These are phyloP conservation scores for Pseudomicrostroma phylloplanum DNA, from an alignment of 1,284 basidiomycete species.

Conservation along the genomic window DNA sequence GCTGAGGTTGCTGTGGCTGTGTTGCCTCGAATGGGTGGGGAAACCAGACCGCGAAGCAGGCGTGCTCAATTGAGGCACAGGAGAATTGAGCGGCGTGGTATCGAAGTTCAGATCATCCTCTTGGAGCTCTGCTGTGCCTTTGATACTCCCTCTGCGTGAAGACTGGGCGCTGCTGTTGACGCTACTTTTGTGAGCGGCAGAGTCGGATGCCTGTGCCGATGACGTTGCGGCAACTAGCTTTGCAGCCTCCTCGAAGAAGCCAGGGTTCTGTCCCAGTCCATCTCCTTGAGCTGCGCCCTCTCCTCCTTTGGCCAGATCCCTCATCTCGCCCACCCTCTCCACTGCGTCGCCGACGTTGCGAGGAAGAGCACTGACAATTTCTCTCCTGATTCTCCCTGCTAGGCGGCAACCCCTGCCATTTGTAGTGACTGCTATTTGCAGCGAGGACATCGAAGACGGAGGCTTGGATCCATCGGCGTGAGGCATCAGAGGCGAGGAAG, in stretches of 20 bases:
- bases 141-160: background rate
- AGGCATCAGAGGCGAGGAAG: constrained; percentile 13
- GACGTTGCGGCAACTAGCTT: background rate
- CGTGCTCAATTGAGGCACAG: constrained; percentile 61
- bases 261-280: background rate
- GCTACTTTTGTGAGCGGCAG: background rate
- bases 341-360: constrained; percentile 72
- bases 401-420: constrained; percentile 87
- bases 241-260: no score
- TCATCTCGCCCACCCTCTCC: constrained; percentile 66
- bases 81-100: constrained; percentile 62
- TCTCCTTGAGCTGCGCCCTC: background rate
- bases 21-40: background rate
- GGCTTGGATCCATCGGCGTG: background rate
- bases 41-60: background rate
- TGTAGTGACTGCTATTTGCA: constrained; percentile 83
- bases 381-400: constrained; percentile 70
- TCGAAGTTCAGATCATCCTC: constrained; percentile 42
- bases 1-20: background rate
- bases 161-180: no score
- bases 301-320: constrained; percentile 60
- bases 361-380: constrained; percentile 71
- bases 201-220: background rate
- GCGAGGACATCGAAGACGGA: constrained; percentile 52
- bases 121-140: constrained; percentile 22